Evolutionary conservation across 2,329 filamentous ascomycete genomes (phyloP).

Genomic region (Diaporthe citriasiana): DNA sequence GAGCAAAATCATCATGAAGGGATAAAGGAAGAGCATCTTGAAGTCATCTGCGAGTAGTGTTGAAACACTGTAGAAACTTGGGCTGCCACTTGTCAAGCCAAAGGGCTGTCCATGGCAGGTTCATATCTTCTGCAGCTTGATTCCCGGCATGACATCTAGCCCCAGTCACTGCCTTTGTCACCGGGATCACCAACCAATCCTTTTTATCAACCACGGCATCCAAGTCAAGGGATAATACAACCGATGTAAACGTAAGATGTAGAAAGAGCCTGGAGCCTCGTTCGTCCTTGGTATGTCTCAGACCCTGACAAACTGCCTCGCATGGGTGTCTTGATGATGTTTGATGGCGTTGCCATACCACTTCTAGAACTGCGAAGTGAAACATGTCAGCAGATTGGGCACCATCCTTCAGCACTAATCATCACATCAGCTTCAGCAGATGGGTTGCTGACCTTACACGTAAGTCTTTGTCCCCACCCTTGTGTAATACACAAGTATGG

Average conservation of each 20-base stretch:
- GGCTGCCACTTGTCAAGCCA: neutral
- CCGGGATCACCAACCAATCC: neutral
- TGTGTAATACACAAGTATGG: neutral
- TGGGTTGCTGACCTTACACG: neutral
- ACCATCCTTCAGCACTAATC: neutral
- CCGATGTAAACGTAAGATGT: neutral
- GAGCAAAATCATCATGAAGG: neutral
- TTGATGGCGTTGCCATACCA: neutral
- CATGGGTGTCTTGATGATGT: slow-evolving; percentile 1
- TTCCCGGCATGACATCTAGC: neutral
- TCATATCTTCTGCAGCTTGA: neutral
- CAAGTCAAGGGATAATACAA: neutral
- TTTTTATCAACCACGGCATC: neutral
- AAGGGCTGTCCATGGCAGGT: neutral
- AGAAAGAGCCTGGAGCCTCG: neutral
- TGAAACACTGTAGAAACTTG: neutral
- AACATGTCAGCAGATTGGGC: slow-evolving; percentile 7
- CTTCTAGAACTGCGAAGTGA: slow-evolving; percentile 17
- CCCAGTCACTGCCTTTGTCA: neutral
- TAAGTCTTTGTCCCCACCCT: neutral
- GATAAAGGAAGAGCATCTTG: slow-evolving; percentile 13
- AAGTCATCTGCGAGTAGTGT: neutral
- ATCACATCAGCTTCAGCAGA: neutral
- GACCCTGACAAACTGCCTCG: slow-evolving; percentile 19
- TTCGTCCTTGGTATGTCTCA: slow-evolving; percentile 3